Evolutionary conservation across 768 basidiomycete species (phyloP).

Genomic region (Amanita thiersii): DNA sequence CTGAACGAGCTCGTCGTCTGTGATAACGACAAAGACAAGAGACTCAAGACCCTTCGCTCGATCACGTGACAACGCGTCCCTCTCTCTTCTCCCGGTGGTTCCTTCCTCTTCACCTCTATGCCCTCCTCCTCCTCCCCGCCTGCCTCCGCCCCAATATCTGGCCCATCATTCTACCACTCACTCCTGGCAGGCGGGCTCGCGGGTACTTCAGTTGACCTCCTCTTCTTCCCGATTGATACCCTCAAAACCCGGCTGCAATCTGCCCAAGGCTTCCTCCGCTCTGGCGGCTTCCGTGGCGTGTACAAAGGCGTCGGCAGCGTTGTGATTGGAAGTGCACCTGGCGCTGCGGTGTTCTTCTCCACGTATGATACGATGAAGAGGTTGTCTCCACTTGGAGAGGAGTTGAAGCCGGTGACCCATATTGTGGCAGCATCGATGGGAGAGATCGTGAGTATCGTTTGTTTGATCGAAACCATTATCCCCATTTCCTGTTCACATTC

Average conservation of each 20-base stretch:
- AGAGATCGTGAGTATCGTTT: constrained; percentile 43
- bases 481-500: constrained; percentile 12
- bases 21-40: neutral
- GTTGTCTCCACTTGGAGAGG: constrained; percentile 49
- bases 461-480: constrained; percentile 7
- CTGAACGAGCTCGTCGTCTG: no score
- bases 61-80: neutral
- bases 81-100: neutral
- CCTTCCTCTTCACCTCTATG: neutral
- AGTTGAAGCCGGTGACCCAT: constrained; percentile 53
- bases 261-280: constrained; percentile 70
- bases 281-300: constrained; percentile 85
- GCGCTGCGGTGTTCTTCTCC: constrained; percentile 93
- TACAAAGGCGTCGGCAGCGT: constrained; percentile 95
- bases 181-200: constrained; percentile 81
- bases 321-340: constrained; percentile 90
- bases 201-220: constrained; percentile 87
- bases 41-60: constrained; percentile 26
- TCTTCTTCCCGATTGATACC: constrained; percentile 97
- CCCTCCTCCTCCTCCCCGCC: neutral
- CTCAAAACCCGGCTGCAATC: constrained; percentile 94
- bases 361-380: constrained; percentile 88
- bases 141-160: constrained; percentile 3
- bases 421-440: constrained; percentile 51
- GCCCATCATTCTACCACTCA: constrained; percentile 37